Evolutionary conservation across 495 filamentous ascomycete genomes (phyloP).

Genomic region (Neurospora africana): DNA sequence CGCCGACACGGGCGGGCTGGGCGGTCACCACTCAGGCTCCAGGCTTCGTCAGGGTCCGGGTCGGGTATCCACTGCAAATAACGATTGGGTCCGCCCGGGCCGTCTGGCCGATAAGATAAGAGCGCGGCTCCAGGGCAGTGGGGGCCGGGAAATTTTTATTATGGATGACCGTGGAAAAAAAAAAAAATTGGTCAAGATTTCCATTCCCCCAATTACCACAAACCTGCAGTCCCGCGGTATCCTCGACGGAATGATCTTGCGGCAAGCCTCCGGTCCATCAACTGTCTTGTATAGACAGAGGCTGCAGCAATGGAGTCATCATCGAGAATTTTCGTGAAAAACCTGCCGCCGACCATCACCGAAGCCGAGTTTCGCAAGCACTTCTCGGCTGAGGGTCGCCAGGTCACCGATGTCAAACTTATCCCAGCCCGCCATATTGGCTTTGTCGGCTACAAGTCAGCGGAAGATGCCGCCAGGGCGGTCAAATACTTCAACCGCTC

Average conservation of each 20-base stretch:
- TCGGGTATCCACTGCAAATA: not conserved
- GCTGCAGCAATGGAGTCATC: slow-evolving; percentile 47
- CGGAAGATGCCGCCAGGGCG: slow-evolving; percentile 66
- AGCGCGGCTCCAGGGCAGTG: not conserved
- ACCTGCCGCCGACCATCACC: slow-evolving; percentile 62
- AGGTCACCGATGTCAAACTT: slow-evolving; percentile 82
- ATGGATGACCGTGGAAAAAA: not conserved
- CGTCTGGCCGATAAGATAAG: not conserved
- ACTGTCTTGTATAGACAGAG: slow-evolving; percentile 13
- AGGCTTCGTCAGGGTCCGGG: not conserved
- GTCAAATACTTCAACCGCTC: slow-evolving; percentile 90
- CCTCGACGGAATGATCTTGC: slow-evolving; percentile 12
- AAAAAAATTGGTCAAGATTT: not conserved
- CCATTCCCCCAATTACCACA: not conserved
- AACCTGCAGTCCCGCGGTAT: not conserved
- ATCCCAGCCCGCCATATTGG: slow-evolving; percentile 83
- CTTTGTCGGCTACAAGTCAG: slow-evolving; percentile 87
- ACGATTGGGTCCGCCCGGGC: not conserved
- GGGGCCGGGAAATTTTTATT: not conserved
- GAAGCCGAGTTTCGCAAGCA: slow-evolving; percentile 77
- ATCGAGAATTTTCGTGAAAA: slow-evolving; percentile 88
- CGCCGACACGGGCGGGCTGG: too few species aligned
- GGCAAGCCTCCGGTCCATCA: slow-evolving; percentile 12
- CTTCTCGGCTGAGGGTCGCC: slow-evolving; percentile 60
- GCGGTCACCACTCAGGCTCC: not conserved